A percentile compares a stretch with the other conserved stretches of the same genome.
These are phyloP conservation scores for Phylloporus arenicola DNA, from an alignment of 768 basidiomycete species.

Conservation along the genomic window DNA sequence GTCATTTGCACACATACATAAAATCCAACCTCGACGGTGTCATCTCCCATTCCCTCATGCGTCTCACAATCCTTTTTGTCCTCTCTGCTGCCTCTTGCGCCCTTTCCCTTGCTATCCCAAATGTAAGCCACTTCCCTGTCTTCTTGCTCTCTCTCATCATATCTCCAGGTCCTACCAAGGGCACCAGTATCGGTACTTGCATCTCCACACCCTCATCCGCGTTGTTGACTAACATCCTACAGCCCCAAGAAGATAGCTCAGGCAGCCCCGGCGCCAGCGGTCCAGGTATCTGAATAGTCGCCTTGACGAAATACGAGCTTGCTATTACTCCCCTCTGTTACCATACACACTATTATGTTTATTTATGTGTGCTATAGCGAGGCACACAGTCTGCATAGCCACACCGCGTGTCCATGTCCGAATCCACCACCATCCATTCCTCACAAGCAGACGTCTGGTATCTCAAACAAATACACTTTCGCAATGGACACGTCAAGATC, in stretches of 20 bases:
- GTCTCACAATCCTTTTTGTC: neutral
- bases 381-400: neutral
- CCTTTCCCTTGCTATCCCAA: neutral
- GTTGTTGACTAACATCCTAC: neutral
- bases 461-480: slow-evolving; percentile 63
- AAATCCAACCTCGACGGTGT: neutral
- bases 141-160: neutral
- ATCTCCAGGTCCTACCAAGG: neutral
- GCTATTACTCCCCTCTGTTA: neutral
- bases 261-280: no score
- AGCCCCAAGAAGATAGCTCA: neutral
- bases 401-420: slow-evolving; percentile 11
- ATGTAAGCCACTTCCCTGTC: neutral
- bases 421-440: slow-evolving; percentile 2
- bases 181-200: neutral
- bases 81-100: neutral
- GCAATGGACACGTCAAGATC: slow-evolving; percentile 45
- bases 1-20: neutral
- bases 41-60: neutral
- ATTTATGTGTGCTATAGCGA: neutral
- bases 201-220: neutral
- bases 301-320: no score
- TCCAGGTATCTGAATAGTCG: no score
- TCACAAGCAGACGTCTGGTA: slow-evolving; percentile 62
- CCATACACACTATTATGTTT: no score